These are phyloP conservation scores for Yamadazyma atmosphaerica DNA, from an alignment of 1,139 yeast genomes.

Conservation along the genomic window DNA sequence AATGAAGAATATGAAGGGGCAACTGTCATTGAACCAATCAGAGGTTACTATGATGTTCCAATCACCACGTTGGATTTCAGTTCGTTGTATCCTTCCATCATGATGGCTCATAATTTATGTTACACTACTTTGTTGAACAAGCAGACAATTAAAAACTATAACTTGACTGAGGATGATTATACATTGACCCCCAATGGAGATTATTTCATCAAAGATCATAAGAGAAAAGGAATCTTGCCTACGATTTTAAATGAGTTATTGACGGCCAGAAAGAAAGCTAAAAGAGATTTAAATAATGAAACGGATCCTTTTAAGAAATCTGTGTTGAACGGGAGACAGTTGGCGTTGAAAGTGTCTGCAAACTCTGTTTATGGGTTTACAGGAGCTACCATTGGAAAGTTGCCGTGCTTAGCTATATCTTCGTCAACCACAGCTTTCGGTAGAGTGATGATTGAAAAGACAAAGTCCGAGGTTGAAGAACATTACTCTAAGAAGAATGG, in stretches of 20 bases:
- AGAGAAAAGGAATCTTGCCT: slow-evolving; percentile 85
- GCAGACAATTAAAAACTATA: slow-evolving; percentile 65
- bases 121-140: slow-evolving; percentile 83
- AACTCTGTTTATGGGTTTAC: slow-evolving; percentile 99
- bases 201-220: slow-evolving; percentile 71
- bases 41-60: slow-evolving; percentile 96
- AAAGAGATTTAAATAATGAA: slow-evolving; percentile 84
- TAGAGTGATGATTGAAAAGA: slow-evolving; percentile 92
- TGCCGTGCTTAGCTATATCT: slow-evolving; percentile 95
- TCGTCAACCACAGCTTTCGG: slow-evolving; percentile 96
- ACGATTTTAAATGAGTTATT: slow-evolving; percentile 86
- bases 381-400: slow-evolving; percentile 96
- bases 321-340: slow-evolving; percentile 94
- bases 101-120: slow-evolving; percentile 99
- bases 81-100: slow-evolving; percentile 94
- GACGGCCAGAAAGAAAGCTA: slow-evolving; percentile 91
- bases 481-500: slow-evolving; percentile 81
- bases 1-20: slow-evolving; percentile 98
- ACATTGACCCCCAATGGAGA: slow-evolving; percentile 91
- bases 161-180: slow-evolving; percentile 73
- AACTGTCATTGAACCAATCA: slow-evolving; percentile 92
- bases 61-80: slow-evolving; percentile 98
- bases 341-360: slow-evolving; percentile 95
- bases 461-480: slow-evolving; percentile 83
- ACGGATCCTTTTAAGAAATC: slow-evolving; percentile 92